Evolutionary conservation across 2,329 filamentous ascomycete species (phyloP).

Genomic region (Reticulascus tulasneorum): DNA sequence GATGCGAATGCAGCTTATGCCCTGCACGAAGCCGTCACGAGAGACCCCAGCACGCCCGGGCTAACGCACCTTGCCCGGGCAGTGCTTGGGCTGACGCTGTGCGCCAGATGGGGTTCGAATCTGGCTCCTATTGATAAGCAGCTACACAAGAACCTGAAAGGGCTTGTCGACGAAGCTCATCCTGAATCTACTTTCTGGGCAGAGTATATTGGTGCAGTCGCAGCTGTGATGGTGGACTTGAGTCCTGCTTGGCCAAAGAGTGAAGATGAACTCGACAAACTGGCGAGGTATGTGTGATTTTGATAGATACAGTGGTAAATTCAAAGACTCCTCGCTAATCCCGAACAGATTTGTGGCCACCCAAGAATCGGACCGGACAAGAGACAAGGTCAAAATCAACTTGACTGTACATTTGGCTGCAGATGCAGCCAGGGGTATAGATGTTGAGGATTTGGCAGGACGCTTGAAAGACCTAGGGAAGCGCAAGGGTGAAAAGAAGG

Average conservation of each 20-base stretch:
- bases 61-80: slow-evolving; percentile 70
- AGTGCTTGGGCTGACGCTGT: slow-evolving; percentile 66
- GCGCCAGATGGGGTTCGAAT: slow-evolving; percentile 68
- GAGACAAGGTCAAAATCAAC: slow-evolving; percentile 27
- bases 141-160: slow-evolving; percentile 38
- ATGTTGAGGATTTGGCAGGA: slow-evolving; percentile 25
- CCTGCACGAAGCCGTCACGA: slow-evolving; percentile 67
- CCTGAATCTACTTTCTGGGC: slow-evolving; percentile 46
- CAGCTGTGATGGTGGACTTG: slow-evolving; percentile 37
- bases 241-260: slow-evolving; percentile 36
- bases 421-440: slow-evolving; percentile 23
- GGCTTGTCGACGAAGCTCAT: slow-evolving; percentile 33
- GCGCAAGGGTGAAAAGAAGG: slow-evolving; percentile 12
- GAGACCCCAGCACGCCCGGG: slow-evolving; percentile 66
- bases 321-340: slow-evolving; percentile 17
- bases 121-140: slow-evolving; percentile 44
- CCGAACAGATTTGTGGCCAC: slow-evolving; percentile 16
- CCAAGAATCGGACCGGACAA: slow-evolving; percentile 21
- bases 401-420: slow-evolving; percentile 30
- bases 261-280: slow-evolving; percentile 26
- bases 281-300: slow-evolving; percentile 34
- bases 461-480: slow-evolving; percentile 11
- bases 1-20: slow-evolving; percentile 61
- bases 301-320: slow-evolving; percentile 22
- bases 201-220: slow-evolving; percentile 47